Conservation (phyloP, 2,329 filamentous ascomycete species). For the Cadophora sp. region DNA sequence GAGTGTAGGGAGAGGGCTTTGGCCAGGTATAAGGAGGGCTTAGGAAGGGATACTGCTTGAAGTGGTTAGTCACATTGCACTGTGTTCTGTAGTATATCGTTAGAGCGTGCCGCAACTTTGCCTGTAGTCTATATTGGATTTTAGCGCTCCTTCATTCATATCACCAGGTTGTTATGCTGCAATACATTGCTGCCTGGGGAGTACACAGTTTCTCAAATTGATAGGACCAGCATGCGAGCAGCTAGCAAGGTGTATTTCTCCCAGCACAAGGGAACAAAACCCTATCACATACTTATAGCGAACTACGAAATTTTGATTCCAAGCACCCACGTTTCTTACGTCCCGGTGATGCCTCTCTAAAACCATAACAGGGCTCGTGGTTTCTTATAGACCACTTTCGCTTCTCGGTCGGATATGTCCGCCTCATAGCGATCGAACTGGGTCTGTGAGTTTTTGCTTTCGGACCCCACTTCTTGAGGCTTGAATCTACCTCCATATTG, state of each 20-base stretch:
- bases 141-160: too few species aligned
- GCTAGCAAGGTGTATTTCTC: too few species aligned
- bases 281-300: neutral
- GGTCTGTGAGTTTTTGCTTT: neutral
- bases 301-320: neutral
- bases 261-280: too few species aligned
- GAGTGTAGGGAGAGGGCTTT: conserved; percentile 70
- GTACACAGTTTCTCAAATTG: too few species aligned
- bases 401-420: neutral
- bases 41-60: conserved; percentile 53
- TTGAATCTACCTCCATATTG: too few species aligned
- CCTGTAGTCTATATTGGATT: neutral
- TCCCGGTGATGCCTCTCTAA: neutral
- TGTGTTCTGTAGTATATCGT: neutral
- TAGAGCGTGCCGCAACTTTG: neutral
- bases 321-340: conserved; percentile 1
- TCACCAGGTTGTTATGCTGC: too few species aligned
- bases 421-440: neutral
- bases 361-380: neutral
- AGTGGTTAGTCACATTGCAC: neutral
- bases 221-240: too few species aligned
- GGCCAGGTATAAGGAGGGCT: conserved; percentile 71
- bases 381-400: neutral
- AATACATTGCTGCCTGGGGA: too few species aligned
- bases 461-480: neutral